A percentile compares a stretch with the other conserved stretches of the same genome.
Conservation (phyloP, 169 alveolate species). For the Cryptosporidium xiaoi region DNA sequence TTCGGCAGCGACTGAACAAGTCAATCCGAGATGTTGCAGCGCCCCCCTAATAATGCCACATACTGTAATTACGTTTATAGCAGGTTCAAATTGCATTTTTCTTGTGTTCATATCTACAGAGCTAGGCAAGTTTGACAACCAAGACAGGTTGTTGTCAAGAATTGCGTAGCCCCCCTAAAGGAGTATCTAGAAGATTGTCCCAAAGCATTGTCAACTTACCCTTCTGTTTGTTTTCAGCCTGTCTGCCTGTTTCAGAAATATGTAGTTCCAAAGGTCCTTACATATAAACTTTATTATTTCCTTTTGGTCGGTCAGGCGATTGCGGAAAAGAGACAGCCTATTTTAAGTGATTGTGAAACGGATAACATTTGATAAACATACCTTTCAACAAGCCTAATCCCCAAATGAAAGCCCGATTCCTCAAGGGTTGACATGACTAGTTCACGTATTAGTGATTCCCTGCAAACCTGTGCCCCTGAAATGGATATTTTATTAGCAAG, state of each 20-base stretch:
- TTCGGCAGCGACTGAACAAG: slow-evolving; percentile 80
- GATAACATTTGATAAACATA: slow-evolving; percentile 12
- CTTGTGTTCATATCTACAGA: not conserved
- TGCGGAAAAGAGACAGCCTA: slow-evolving; percentile 52
- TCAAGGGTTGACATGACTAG: slow-evolving; percentile 65
- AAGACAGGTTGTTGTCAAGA: slow-evolving; percentile 74
- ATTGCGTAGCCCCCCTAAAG: slow-evolving; percentile 78
- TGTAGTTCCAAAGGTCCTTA: slow-evolving; percentile 77
- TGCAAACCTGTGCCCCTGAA: slow-evolving; percentile 12
- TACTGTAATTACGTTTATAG: slow-evolving; percentile 74
- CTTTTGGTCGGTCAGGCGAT: slow-evolving; percentile 76
- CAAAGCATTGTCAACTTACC: slow-evolving; percentile 19
- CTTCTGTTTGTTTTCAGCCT: slow-evolving; percentile 78
- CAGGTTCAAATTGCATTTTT: slow-evolving; percentile 72
- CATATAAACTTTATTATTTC: slow-evolving; percentile 79
- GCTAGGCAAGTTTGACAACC: slow-evolving; percentile 75
- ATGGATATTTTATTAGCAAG: slow-evolving; percentile 1
- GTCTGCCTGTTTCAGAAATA: slow-evolving; percentile 81
- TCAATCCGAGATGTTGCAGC: slow-evolving; percentile 76
- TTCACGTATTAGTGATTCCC: slow-evolving; percentile 50
- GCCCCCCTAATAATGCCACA: slow-evolving; percentile 82
- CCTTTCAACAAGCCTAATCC: slow-evolving; percentile 73
- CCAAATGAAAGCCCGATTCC: slow-evolving; percentile 56
- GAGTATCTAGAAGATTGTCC: not conserved
- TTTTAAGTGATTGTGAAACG: not conserved